Evolutionary conservation across 192 early-diverging fungal genomes (phyloP), one percentile per base, ranked within the genome.

Genomic region (Lunasporangiospora selenospora): DNA sequence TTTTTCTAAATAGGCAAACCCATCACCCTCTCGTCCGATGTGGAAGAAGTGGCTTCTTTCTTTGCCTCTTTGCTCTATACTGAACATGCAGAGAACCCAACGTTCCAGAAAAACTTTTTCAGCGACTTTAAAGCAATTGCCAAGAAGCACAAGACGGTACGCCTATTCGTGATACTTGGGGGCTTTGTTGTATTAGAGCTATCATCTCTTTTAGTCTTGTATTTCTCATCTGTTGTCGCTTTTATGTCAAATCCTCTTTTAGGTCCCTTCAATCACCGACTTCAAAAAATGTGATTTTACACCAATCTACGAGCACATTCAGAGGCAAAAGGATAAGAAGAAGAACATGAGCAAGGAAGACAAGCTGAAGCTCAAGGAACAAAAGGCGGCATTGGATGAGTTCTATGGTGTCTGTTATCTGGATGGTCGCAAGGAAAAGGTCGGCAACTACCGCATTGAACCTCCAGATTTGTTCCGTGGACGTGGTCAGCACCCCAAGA

Each of bases 401-500:
- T 81, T 75, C n/a, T 99, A 87, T 66, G 84, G 88, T 12, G 82
- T 65, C 65, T 92, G 92, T 54, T 31, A 80, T 19, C 65, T 99
- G 11, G 92, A 99, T 66, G 93, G 94, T 2, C 84, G 94, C 23
- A 95, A 93, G 65, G 96, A 99, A 77, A 97, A 98, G 70, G 91
- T 99, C 34, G 97, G 97, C 19, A 98, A 98, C 82, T 99, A 90
- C 77, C 76, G 94, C 21, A 96, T 98, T 75, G 97, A 99, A 81
- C 97, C 97, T 37, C 97, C 97, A 24, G 88, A 87, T 38, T 77
- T 99, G 52, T 99, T 99, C 83, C 89, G 95, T 66, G 97, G 97
- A n/a, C 90, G 97, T 47, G 97, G 97, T 30, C 88, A 90, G 42
- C 97, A 99, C 66, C 97, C 97, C 18, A 95, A 96, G 79, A 95